Evolutionary conservation across 352 stramenopile species (phyloP).

Genomic region (Halophytophthora polymorphica): DNA sequence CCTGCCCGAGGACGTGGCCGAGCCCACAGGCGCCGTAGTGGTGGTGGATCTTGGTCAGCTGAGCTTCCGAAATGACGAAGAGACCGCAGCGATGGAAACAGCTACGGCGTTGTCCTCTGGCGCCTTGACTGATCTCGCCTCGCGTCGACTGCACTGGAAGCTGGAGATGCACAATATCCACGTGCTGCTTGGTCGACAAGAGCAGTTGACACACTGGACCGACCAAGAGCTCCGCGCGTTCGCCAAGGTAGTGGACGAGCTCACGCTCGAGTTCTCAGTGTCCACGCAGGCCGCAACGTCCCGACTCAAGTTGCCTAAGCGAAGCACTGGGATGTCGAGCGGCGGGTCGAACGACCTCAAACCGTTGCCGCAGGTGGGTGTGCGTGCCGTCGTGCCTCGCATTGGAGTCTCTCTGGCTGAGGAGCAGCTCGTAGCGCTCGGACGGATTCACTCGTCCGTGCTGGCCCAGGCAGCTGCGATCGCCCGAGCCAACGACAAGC

Average conservation of each 20-base stretch:
- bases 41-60: constrained; percentile 74
- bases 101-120: constrained; percentile 1
- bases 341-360: constrained; percentile 2
- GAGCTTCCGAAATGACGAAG: constrained; percentile 52
- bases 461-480: constrained; percentile 23
- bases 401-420: constrained; percentile 48
- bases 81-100: constrained; percentile 15
- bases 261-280: constrained; percentile 55
- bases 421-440: constrained; percentile 47
- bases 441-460: constrained; percentile 55
- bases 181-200: constrained; percentile 44
- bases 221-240: constrained; percentile 37
- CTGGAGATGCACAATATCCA: constrained; percentile 61
- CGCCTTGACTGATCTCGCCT: constrained; percentile 1
- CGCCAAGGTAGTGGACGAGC: constrained; percentile 52
- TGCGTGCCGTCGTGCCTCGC: constrained; percentile 36
- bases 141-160: constrained; percentile 49
- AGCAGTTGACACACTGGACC: constrained; percentile 34
- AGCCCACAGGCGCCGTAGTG: constrained; percentile 39
- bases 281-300: constrained; percentile 35
- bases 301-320: constrained; percentile 18
- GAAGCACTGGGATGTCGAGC: constrained; percentile 2
- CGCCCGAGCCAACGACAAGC: constrained; percentile 8
- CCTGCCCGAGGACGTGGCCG: constrained; percentile 46
- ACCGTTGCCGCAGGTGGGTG: constrained; percentile 22